These are phyloP conservation scores for Scenedesmus sp. DNA, from an alignment of 163 green algal species.

Conservation along the genomic window DNA sequence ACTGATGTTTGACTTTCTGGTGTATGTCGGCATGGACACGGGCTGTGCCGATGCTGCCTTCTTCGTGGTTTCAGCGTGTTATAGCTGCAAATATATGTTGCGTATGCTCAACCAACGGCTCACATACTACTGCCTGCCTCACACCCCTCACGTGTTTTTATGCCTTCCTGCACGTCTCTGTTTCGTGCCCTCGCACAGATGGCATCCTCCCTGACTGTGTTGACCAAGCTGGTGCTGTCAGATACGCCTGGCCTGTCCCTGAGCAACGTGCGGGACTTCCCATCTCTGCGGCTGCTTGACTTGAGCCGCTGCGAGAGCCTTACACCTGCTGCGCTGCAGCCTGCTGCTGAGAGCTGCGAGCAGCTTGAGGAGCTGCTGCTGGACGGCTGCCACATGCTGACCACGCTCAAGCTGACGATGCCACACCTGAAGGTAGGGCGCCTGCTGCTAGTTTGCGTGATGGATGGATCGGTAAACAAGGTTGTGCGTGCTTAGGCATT, in stretches of 20 bases:
- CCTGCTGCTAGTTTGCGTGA: background rate
- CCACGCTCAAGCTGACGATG: conserved; percentile 30
- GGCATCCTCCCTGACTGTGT: background rate
- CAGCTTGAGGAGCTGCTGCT: conserved; percentile 15
- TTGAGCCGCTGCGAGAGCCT: conserved; percentile 36
- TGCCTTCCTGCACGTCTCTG: background rate
- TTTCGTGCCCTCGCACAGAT: conserved; percentile 20
- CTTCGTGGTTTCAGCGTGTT: no score
- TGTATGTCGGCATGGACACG: no score
- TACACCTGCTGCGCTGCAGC: background rate
- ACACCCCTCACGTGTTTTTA: background rate
- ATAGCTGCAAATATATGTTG: no score
- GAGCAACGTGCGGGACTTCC: conserved; percentile 22
- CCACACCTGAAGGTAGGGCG: conserved; percentile 27
- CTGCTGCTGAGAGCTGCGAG: conserved; percentile 2
- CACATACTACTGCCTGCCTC: no score
- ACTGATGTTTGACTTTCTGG: no score
- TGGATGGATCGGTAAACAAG: background rate
- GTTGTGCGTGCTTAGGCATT: background rate
- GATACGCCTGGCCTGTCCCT: conserved; percentile 22
- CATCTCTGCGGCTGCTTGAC: conserved; percentile 27
- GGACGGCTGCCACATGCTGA: conserved; percentile 34
- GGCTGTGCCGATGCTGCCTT: no score
- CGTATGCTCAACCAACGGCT: no score
- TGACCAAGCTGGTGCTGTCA: conserved; percentile 33